Evolutionary conservation across 2,329 filamentous ascomycete species (phyloP), one percentile per base, ranked within the genome.

Genomic region (Bipolaris zeicola): DNA sequence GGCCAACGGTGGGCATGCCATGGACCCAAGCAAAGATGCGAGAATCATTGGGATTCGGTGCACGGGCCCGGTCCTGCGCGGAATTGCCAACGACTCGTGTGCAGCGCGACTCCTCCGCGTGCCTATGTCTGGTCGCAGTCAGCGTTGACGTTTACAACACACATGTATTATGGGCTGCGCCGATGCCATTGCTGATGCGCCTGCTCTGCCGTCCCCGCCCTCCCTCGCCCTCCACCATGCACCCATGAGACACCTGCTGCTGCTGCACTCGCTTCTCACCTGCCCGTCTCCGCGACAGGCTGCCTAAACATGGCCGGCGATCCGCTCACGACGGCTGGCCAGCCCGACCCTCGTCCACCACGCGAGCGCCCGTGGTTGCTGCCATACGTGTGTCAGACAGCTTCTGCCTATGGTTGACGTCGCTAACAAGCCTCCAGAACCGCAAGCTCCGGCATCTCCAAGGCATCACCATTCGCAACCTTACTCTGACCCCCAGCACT

Each of bases 371-470:
- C 75, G 22, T 77, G 73, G 74, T 55, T 77, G 56, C 65, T 77
- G 41, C 72, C 74, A 46, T 73, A 71, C 55, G 75, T 77, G 56
- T 22, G 68, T 64, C 39, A n/a, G 22, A 43, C 14, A 14, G 24
- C 7, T n/a, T 7, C 26, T 10, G 26, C 11, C 18, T 2, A 31
- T 22, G 13, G 28, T 13, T 7, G 4, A 38, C 10, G 34, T 14
- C 41, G 41, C 55, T 52, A 56, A 45, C 41, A 10, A n/a, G 31
- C 20, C 14, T 1, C 20, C 66, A 95, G 83, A 97, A 96, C 75
- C 90, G 92, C 74, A 92, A 89, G 75, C 82, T 98, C 50, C 88
- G 94, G 52, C 93, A 97, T 80, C 84, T 97, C 4, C 88, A 91
- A 68, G 92, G 91, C 64, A 86, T 98, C 66, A 94, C 90, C 53